Evolutionary conservation across 805 yeast genomes (phyloP).

Genomic region (Sugiyamaella chiloensis): DNA sequence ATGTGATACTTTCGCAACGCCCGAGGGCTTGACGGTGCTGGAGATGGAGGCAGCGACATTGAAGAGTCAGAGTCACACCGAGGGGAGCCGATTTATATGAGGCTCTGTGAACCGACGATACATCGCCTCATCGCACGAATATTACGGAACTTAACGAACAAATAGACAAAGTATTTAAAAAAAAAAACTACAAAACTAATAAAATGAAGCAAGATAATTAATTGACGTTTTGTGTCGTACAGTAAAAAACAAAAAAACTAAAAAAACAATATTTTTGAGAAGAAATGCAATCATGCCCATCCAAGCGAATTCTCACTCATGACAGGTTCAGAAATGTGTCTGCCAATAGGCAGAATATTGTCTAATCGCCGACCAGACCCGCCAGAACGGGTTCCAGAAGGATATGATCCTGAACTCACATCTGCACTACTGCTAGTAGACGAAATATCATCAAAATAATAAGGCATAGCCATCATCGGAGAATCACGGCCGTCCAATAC

Average conservation of each 20-base stretch:
- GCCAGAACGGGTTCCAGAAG: constrained; percentile 14
- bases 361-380: constrained; percentile 18
- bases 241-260: constrained; percentile 9
- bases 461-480: constrained; percentile 15
- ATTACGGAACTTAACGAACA: too few species aligned
- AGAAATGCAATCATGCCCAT: constrained; percentile 28
- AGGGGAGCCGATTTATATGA: too few species aligned
- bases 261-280: background rate
- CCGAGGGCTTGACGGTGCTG: constrained; percentile 18
- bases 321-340: constrained; percentile 37
- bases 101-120: too few species aligned
- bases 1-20: constrained; percentile 40
- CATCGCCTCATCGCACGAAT: too few species aligned
- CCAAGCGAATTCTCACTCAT: constrained; percentile 41
- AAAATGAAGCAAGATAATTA: background rate
- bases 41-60: constrained; percentile 18
- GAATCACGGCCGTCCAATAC: constrained; percentile 18
- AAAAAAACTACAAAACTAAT: background rate
- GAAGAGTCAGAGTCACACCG: too few species aligned
- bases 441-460: constrained; percentile 24
- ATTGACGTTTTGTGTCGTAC: background rate
- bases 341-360: constrained; percentile 26
- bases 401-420: constrained; percentile 2
- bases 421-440: constrained; percentile 19
- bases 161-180: too few species aligned